phyloP scores from a whole-genome alignment of 2,329 filamentous ascomycete species.

The Lanzia echinophila region DNA sequence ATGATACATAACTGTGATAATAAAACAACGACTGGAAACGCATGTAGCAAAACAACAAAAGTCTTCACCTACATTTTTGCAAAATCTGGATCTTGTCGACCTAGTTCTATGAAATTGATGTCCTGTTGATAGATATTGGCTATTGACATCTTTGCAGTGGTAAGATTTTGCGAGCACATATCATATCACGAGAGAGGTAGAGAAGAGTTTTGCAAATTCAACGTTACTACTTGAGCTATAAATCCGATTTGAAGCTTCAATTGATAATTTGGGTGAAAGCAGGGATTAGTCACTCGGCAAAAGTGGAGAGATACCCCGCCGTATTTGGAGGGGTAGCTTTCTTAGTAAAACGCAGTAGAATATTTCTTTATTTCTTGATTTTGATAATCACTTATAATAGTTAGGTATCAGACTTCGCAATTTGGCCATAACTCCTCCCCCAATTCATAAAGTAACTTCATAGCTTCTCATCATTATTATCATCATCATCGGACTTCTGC shows the following conservation, averaged over 20 bases:
- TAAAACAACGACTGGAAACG: background rate
- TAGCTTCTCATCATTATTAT: slow-evolving; percentile 7
- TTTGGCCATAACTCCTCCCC: too few species aligned
- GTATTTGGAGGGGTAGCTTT: slow-evolving; percentile 4
- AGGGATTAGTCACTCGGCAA: too few species aligned
- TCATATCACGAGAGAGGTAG: too few species aligned
- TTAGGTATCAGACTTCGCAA: too few species aligned
- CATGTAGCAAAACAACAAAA: background rate
- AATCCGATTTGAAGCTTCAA: too few species aligned
- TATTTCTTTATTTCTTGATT: background rate
- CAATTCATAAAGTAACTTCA: background rate
- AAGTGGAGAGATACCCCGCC: background rate
- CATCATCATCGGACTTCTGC: slow-evolving; percentile 26
- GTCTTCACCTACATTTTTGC: slow-evolving; percentile 49
- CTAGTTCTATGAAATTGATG: slow-evolving; percentile 57
- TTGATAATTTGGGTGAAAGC: too few species aligned
- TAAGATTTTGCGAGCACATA: too few species aligned
- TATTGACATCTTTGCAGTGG: slow-evolving; percentile 17
- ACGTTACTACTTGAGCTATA: too few species aligned
- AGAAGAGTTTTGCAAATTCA: too few species aligned
- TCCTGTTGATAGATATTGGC: slow-evolving; percentile 47
- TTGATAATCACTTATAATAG: too few species aligned
- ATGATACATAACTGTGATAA: background rate
- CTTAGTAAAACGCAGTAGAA: background rate
- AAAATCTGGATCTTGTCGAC: slow-evolving; percentile 52